Conservation (phyloP, 805 yeast genomes). For the Hanseniaspora vineae region DNA sequence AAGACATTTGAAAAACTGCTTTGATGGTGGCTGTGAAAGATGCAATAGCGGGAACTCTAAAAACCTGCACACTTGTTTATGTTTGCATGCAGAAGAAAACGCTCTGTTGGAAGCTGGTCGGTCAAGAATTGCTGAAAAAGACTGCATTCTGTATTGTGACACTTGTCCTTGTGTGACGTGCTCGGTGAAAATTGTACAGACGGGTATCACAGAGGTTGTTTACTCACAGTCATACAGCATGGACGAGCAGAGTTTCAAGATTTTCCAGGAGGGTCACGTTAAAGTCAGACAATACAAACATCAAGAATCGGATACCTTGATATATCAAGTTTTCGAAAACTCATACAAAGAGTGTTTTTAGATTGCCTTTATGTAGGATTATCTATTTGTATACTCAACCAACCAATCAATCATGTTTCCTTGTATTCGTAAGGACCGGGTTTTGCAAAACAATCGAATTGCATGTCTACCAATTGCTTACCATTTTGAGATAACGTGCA, state of each 20-base stretch:
- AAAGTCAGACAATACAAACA: conserved; percentile 44
- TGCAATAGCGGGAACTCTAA: conserved; percentile 70
- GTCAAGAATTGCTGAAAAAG: conserved; percentile 50
- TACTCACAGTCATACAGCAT: conserved; percentile 86
- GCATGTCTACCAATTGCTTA: conserved; percentile 35
- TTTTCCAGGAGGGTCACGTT: conserved; percentile 65
- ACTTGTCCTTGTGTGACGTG: conserved; percentile 97
- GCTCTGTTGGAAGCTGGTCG: conserved; percentile 91
- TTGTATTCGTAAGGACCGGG: conserved; percentile 49
- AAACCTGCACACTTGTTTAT: conserved; percentile 69
- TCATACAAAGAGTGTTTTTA: neutral
- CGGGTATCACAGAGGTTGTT: conserved; percentile 84
- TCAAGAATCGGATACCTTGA: neutral
- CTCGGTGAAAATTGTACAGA: conserved; percentile 86
- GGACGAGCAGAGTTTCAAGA: conserved; percentile 68
- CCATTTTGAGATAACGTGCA: conserved; percentile 53
- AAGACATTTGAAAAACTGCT: conserved; percentile 73
- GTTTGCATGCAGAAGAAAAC: conserved; percentile 95
- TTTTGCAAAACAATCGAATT: conserved; percentile 28
- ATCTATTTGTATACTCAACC: neutral
- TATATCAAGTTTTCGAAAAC: neutral
- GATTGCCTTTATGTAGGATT: neutral
- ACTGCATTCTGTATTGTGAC: conserved; percentile 73
- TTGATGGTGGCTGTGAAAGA: conserved; percentile 88
- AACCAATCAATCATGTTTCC: conserved; percentile 21